Conservation (phyloP, 1,284 basidiomycete genomes). For the Ustilago shanxiensis region DNA sequence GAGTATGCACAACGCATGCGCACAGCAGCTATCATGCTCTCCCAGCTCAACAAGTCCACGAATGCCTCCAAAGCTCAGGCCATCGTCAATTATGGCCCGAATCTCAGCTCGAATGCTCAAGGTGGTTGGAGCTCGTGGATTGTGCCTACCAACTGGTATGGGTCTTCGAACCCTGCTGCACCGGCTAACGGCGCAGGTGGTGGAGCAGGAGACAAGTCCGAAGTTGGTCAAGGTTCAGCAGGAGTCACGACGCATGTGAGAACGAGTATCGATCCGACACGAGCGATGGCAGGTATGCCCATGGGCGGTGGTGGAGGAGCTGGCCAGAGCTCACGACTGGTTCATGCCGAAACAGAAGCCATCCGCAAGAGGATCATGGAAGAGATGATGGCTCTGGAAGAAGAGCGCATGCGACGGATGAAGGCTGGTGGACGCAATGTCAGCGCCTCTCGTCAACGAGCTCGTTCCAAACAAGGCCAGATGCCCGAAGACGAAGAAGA, state of each 20-base stretch:
- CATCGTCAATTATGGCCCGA: slow-evolving; percentile 56
- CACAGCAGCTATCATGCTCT: slow-evolving; percentile 97
- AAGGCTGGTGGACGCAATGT: slow-evolving; percentile 73
- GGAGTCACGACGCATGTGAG: slow-evolving; percentile 54
- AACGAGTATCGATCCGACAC: slow-evolving; percentile 25
- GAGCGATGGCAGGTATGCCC: slow-evolving; percentile 24
- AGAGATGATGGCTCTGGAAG: slow-evolving; percentile 96
- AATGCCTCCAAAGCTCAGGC: slow-evolving; percentile 58
- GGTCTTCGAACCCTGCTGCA: slow-evolving; percentile 10
- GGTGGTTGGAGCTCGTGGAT: slow-evolving; percentile 66
- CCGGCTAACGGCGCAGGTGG: slow-evolving; percentile 28
- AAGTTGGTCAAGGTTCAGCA: slow-evolving; percentile 56
- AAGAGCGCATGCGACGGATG: slow-evolving; percentile 96
- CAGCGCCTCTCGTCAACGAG: slow-evolving; percentile 17
- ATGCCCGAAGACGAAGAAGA: slow-evolving; percentile 76
- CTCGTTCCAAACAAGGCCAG: slow-evolving; percentile 75
- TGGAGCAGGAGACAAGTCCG: slow-evolving; percentile 47
- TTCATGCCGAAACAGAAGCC: slow-evolving; percentile 74
- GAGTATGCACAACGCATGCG: slow-evolving; percentile 99
- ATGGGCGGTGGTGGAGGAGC: slow-evolving; percentile 37
- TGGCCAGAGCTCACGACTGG: slow-evolving; percentile 37
- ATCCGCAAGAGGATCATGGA: slow-evolving; percentile 97
- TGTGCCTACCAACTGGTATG: slow-evolving; percentile 63
- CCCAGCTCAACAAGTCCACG: slow-evolving; percentile 81
- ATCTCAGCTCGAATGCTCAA: slow-evolving; percentile 53